Percentiles rank a stretch among this genome's conserved stretches.
phyloP scores from a whole-genome alignment of 306 rosid genomes.

The Canavalia gladiata region DNA sequence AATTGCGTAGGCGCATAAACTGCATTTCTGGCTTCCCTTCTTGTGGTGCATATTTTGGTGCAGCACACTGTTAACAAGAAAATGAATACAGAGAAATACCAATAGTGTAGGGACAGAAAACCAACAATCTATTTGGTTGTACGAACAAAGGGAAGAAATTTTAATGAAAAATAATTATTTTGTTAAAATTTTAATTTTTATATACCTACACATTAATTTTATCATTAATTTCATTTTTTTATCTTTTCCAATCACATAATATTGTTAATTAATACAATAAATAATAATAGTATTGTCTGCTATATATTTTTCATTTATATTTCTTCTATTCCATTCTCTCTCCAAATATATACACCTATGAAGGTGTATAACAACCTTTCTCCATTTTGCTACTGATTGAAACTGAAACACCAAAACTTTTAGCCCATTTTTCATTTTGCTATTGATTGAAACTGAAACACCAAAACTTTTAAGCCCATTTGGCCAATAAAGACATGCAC shows the following conservation, averaged over 20 bases:
- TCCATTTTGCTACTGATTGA: background rate
- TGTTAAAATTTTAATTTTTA: no score
- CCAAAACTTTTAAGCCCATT: constrained; percentile 63
- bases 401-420: background rate
- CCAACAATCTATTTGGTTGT: background rate
- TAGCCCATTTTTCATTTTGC: constrained; percentile 35
- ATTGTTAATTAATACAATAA: no score
- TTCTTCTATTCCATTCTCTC: no score
- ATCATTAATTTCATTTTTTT: no score
- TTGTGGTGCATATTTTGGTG: constrained; percentile 20
- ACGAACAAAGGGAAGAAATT: no score
- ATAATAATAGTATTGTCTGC: no score
- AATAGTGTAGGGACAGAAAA: background rate
- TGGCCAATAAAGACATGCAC: constrained; percentile 72
- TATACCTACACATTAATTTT: no score
- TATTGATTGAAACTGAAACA: background rate
- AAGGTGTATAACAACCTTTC: no score
- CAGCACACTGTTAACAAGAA: background rate
- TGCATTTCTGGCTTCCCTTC: constrained; percentile 5
- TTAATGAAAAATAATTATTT: no score
- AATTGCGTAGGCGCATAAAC: background rate
- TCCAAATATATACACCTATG: no score
- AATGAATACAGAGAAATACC: background rate
- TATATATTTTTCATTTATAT: no score
- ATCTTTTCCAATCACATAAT: no score